These are phyloP conservation scores for Claviceps humidiphila DNA, from an alignment of 2,329 filamentous ascomycete species.

Conservation along the genomic window DNA sequence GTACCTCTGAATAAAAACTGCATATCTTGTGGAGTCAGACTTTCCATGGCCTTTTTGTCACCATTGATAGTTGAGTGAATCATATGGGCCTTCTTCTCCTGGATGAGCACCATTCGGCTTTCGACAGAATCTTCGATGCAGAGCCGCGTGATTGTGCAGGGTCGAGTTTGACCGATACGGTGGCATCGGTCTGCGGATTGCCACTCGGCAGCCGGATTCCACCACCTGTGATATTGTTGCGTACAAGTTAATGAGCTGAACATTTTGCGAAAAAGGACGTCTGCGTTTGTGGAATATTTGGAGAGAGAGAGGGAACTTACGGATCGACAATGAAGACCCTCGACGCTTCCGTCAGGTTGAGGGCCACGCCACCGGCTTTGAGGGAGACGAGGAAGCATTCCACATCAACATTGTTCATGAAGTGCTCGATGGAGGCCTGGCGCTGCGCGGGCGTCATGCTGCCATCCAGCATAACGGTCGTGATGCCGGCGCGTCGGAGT, in stretches of 20 bases:
- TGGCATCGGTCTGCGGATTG: slow-evolving; percentile 90
- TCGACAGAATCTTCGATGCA: slow-evolving; percentile 97
- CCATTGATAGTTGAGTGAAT: slow-evolving; percentile 95
- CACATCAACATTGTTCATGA: slow-evolving; percentile 89
- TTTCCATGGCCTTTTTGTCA: slow-evolving; percentile 81
- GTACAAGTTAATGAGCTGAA: not conserved
- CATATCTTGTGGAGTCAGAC: slow-evolving; percentile 80
- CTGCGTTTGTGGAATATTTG: too few species aligned
- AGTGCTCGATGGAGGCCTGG: slow-evolving; percentile 86
- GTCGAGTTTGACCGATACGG: slow-evolving; percentile 87
- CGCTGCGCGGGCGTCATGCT: slow-evolving; percentile 92
- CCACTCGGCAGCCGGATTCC: slow-evolving; percentile 99
- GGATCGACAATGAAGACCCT: slow-evolving; percentile 94
- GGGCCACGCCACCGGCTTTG: slow-evolving; percentile 87
- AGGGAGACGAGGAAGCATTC: slow-evolving; percentile 94
- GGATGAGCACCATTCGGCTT: slow-evolving; percentile 84
- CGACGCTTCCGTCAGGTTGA: slow-evolving; percentile 91
- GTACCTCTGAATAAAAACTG: slow-evolving; percentile 84
- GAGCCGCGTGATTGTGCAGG: slow-evolving; percentile 85
- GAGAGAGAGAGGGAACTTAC: slow-evolving; percentile 37
- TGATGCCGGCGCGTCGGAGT: slow-evolving; percentile 89
- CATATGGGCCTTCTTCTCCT: slow-evolving; percentile 98
- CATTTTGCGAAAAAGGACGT: not conserved
- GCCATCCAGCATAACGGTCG: slow-evolving; percentile 94
- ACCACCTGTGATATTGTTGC: slow-evolving; percentile 52